Evolutionary conservation across 768 basidiomycete genomes (phyloP), one percentile per base, ranked within the genome.

Genomic region (Termitomyces sp.): DNA sequence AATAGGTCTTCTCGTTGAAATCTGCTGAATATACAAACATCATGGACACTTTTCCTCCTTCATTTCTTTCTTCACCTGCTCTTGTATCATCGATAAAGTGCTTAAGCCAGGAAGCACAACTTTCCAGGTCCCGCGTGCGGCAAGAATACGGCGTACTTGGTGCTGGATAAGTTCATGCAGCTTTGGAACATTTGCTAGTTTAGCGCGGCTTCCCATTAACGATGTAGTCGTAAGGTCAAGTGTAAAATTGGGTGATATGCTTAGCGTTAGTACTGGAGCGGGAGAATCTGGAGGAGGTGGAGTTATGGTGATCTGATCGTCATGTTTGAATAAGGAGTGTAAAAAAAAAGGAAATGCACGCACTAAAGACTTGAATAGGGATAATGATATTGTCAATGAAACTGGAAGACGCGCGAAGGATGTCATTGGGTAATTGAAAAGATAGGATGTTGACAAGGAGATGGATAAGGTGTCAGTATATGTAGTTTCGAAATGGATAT

Each of bases 111-210:
- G 90, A 5, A 92, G 73, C 3, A 76, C 75, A 32, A 93, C 68
- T 60, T 81, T 85, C 85, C 87, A 90, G 11, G 81, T 82, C 26
- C 82, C 84, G 57, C 78, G 73, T 26, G 79, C 67, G 49, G 82
- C 79, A 52, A 90, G 74, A 20, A 84, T 76, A 48, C 81, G 80
- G 41, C 90, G 80, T 0, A 97, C 82, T 70, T 96, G 90, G 62
- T 88, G 83, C 61, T 91, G 82, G 52, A 99, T 92, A 52, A 99
- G 79, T 69, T 99, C 95, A 63, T 98, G 95, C 16, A 98, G 77
- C 71, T 99, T 99, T 26, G 97, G 96, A 1, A 99, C 91, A 66
- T 99, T 94, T 59, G 93, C 94, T 1, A 99, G 80, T 72, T 98
- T 97, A n/a, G 97, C 95, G 46, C 96, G 86, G 62, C 92, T 94